Conservation (phyloP, 192 early-diverging fungal genomes). For the Funneliformis mosseae region DNA sequence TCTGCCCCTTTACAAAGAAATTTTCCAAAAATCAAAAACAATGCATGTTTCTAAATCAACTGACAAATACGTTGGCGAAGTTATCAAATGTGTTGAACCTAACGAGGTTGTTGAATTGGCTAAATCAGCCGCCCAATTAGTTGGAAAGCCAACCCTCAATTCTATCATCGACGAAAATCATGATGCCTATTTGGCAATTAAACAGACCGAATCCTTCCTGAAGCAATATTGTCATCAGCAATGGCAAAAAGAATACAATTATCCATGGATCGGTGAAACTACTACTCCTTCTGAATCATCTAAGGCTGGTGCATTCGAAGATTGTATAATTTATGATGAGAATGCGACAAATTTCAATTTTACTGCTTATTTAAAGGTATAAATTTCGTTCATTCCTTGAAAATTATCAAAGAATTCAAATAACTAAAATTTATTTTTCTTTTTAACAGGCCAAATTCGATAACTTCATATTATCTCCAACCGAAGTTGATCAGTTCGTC, state of each 20-base stretch:
- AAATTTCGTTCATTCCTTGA: neutral
- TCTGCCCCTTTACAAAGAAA: too few relatives aligned
- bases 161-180: neutral
- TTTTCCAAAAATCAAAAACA: neutral
- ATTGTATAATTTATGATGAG: neutral
- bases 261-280: neutral
- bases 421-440: neutral
- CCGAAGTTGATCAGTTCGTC: neutral
- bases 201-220: neutral
- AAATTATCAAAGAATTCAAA: neutral
- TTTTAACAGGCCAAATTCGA: neutral
- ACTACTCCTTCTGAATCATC: neutral
- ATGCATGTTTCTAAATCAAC: neutral
- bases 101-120: neutral
- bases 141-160: neutral
- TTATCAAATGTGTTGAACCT: neutral
- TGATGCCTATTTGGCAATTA: neutral
- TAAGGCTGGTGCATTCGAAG: neutral
- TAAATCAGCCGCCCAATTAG: neutral
- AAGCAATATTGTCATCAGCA: neutral
- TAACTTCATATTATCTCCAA: neutral
- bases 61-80: neutral
- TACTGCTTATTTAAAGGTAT: constrained; percentile 4
- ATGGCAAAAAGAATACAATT: neutral
- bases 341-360: neutral